A percentile compares a stretch with the other conserved stretches of the same genome.
These are phyloP conservation scores for Wickerhamomyces sydowiorum DNA, from an alignment of 805 yeast species.

Conservation along the genomic window DNA sequence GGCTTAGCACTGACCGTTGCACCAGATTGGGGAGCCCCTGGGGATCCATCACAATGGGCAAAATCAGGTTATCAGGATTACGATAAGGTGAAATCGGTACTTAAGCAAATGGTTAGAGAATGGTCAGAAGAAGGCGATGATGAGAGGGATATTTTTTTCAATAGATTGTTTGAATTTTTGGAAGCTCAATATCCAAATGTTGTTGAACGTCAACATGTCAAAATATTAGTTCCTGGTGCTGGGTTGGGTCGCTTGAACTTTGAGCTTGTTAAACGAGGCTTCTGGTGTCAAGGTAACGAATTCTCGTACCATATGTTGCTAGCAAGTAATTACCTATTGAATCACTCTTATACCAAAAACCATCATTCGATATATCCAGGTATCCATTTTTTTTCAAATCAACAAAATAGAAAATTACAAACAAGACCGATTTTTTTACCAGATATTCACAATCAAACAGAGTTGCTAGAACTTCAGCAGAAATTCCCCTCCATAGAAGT, in stretches of 20 bases:
- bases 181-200: conserved; percentile 33
- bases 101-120: conserved; percentile 55
- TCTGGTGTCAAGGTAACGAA: conserved; percentile 63
- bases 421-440: conserved; percentile 48
- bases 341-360: conserved; percentile 35
- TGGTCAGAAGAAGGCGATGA: conserved; percentile 50
- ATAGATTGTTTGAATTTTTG: conserved; percentile 27
- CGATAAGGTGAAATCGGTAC: conserved; percentile 50
- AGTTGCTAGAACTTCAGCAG: conserved; percentile 25
- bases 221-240: conserved; percentile 56
- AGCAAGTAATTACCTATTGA: conserved; percentile 48
- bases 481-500: conserved; percentile 36
- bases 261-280: conserved; percentile 50
- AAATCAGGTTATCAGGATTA: conserved; percentile 36
- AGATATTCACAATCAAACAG: conserved; percentile 39
- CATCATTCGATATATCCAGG: conserved; percentile 45
- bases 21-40: conserved; percentile 42
- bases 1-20: conserved; percentile 39
- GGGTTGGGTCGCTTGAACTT: conserved; percentile 56
- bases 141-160: conserved; percentile 39
- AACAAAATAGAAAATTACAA: conserved; percentile 39
- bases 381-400: conserved; percentile 46
- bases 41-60: conserved; percentile 35
- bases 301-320: conserved; percentile 60
- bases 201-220: conserved; percentile 29